Percentiles rank a stretch among this genome's conserved stretches.
Conservation (phyloP, 169 alveolate species). For the Plasmodium berghei region DNA sequence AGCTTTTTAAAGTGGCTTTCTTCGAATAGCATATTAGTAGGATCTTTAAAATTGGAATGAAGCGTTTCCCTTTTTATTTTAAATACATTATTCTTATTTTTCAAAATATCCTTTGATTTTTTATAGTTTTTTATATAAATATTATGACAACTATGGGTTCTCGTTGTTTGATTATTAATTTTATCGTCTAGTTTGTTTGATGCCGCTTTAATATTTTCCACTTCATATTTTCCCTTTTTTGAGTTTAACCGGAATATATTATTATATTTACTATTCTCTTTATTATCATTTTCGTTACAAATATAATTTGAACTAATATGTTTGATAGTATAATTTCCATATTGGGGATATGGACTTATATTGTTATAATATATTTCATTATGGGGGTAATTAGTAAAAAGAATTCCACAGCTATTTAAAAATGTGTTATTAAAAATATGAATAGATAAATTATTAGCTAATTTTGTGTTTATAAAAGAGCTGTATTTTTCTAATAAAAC, state of each 20-base stretch:
- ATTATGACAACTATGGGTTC: background rate
- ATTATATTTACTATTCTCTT: background rate
- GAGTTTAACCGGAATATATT: background rate
- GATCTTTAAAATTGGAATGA: background rate
- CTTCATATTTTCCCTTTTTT: background rate
- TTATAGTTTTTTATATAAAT: conserved; percentile 2
- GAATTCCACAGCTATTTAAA: conserved; percentile 41
- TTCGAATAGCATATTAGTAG: background rate
- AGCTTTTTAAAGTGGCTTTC: too few relatives aligned
- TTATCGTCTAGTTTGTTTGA: background rate
- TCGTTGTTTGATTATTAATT: background rate
- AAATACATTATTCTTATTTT: background rate
- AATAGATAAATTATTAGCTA: conserved; percentile 1
- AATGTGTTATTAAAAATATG: conserved; percentile 2
- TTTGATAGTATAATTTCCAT: background rate
- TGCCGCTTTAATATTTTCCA: background rate
- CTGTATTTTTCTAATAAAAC: conserved; percentile 23
- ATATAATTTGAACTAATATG: background rate
- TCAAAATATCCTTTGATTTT: background rate
- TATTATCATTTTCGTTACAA: background rate
- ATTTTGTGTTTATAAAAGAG: conserved; percentile 15
- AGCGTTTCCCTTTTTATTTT: background rate
- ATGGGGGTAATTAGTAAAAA: conserved; percentile 21
- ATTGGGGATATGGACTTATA: background rate
- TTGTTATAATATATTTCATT: background rate